phyloP scores from a whole-genome alignment of 1,284 basidiomycete genomes.

The Fomitopsis pinicola region DNA sequence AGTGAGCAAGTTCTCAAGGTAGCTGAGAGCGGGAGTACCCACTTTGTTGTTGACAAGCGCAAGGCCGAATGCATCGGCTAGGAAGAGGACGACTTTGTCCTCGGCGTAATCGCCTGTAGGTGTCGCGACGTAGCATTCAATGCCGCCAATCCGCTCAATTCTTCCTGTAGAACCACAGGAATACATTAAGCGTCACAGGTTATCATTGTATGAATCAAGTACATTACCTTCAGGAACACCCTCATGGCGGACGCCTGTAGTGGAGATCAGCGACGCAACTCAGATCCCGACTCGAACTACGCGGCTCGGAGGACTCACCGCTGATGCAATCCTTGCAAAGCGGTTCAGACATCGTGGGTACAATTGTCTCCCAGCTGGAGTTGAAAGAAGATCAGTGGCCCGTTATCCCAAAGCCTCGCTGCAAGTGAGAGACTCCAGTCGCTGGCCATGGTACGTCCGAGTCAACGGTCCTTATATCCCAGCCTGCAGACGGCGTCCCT shows the following conservation, averaged over 20 bases:
- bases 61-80: slow-evolving; percentile 65
- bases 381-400: neutral
- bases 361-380: no score
- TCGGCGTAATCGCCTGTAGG: slow-evolving; percentile 45
- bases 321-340: neutral
- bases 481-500: neutral
- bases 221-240: slow-evolving; percentile 44
- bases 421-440: neutral
- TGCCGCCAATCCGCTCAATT: slow-evolving; percentile 40
- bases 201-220: neutral
- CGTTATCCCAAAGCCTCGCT: neutral
- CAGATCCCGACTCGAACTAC: neutral
- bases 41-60: slow-evolving; percentile 52
- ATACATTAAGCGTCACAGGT: neutral
- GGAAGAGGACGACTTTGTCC: slow-evolving; percentile 53
- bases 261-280: neutral
- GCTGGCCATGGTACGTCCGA: no score
- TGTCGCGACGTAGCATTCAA: slow-evolving; percentile 48
- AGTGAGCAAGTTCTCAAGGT: neutral
- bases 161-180: slow-evolving; percentile 27
- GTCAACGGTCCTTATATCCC: neutral
- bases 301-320: neutral
- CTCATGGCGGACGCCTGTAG: slow-evolving; percentile 50
- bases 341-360: neutral
- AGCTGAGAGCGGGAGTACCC: slow-evolving; percentile 6